Conservation (phyloP, 2,329 filamentous ascomycete genomes). For the Aspergillus hortae region DNA sequence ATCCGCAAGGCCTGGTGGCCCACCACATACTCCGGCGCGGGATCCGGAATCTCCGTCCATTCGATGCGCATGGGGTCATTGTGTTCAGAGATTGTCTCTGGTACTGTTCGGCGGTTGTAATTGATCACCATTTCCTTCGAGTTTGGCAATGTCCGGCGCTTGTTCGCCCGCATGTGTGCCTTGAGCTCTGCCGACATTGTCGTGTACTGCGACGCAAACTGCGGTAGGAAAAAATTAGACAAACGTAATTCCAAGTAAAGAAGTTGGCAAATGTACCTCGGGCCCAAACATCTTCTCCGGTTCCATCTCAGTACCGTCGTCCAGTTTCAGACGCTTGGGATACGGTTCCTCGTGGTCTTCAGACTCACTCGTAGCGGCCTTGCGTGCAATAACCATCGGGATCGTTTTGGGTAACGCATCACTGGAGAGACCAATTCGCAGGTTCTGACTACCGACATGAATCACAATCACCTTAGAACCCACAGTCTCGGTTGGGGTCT, state of each 20-base stretch:
- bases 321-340: slow-evolving; percentile 61
- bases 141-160: slow-evolving; percentile 92
- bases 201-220: slow-evolving; percentile 65
- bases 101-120: slow-evolving; percentile 79
- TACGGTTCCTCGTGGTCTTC: slow-evolving; percentile 77
- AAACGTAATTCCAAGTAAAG: background rate
- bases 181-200: slow-evolving; percentile 85
- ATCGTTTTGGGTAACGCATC: slow-evolving; percentile 92
- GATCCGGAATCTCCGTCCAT: slow-evolving; percentile 76
- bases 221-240: slow-evolving; percentile 3
- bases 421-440: slow-evolving; percentile 91
- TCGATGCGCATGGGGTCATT: slow-evolving; percentile 93
- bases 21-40: slow-evolving; percentile 73
- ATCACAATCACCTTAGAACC: slow-evolving; percentile 92
- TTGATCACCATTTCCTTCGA: slow-evolving; percentile 94
- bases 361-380: slow-evolving; percentile 72
- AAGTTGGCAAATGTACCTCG: slow-evolving; percentile 56
- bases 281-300: slow-evolving; percentile 83
- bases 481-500: slow-evolving; percentile 59
- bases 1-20: slow-evolving; percentile 80
- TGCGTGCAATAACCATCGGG: slow-evolving; percentile 85
- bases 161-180: slow-evolving; percentile 85
- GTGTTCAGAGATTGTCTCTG: slow-evolving; percentile 86
- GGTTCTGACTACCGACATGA: slow-evolving; percentile 90
- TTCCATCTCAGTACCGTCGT: slow-evolving; percentile 48